Evolutionary conservation across 2,329 filamentous ascomycete genomes (phyloP).

Genomic region (Sclerotinia nivalis): DNA sequence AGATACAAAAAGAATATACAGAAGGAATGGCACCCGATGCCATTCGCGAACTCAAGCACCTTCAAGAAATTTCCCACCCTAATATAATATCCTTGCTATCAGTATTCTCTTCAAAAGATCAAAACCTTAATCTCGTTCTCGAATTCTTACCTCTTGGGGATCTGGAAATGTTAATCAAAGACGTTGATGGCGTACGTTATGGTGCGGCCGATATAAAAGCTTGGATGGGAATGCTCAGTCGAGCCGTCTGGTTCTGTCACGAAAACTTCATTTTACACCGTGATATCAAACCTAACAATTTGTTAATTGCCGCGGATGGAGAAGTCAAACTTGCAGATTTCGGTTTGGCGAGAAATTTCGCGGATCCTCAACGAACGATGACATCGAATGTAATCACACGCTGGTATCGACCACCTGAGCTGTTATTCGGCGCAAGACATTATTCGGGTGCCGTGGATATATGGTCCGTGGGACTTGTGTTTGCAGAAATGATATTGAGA

Average conservation of each 20-base stretch:
- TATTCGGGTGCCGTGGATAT: slow-evolving; percentile 91
- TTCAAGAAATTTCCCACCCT: slow-evolving; percentile 90
- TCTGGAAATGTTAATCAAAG: slow-evolving; percentile 90
- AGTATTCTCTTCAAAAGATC: slow-evolving; percentile 93
- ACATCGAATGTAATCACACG: slow-evolving; percentile 93
- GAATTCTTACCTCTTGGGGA: slow-evolving; percentile 94
- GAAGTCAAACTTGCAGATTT: slow-evolving; percentile 98
- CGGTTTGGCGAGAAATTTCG: slow-evolving; percentile 85
- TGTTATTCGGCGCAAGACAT: slow-evolving; percentile 85
- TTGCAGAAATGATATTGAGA: slow-evolving; percentile 85
- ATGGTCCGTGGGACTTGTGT: slow-evolving; percentile 91
- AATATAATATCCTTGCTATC: slow-evolving; percentile 93
- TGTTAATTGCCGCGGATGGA: slow-evolving; percentile 89
- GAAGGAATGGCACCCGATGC: slow-evolving; percentile 94
- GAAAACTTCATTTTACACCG: slow-evolving; percentile 91
- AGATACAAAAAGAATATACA: slow-evolving; percentile 79
- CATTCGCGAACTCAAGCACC: slow-evolving; percentile 91
- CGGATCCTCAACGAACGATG: slow-evolving; percentile 86
- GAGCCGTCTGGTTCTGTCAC: slow-evolving; percentile 95
- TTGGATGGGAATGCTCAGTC: slow-evolving; percentile 97
- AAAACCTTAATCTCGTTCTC: slow-evolving; percentile 93
- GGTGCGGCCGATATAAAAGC: slow-evolving; percentile 90
- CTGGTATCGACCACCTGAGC: slow-evolving; percentile 94
- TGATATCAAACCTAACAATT: slow-evolving; percentile 98
- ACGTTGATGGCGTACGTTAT: slow-evolving; percentile 75